Base-by-base conservation (phyloP, 116 monocot species). In the Zostera marina region DNA sequence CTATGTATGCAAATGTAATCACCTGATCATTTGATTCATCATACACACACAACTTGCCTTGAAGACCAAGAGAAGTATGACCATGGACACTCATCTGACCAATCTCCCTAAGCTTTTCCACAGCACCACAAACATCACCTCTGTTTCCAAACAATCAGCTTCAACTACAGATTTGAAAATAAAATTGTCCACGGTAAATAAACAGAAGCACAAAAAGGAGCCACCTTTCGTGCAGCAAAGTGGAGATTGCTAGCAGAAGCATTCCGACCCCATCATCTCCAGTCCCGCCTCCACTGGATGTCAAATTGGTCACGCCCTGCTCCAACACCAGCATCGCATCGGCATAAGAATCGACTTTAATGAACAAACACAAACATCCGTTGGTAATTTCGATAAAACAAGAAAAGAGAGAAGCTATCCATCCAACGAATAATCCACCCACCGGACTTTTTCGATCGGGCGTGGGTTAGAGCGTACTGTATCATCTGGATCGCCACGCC, bases 191-290 rank as follows among this genome's bases (percentile, higher is more conserved):
- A 47, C 16, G 47, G n/a, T 57, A 40, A 12, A 56, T 22, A 56
- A 9, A 54, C 25, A 43, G 42, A 46, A 12, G 1, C 8, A 0
- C 5, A 4, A 19, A 49, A 54, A 57, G 47, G 22, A 41, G 10
- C 11, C 9, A 85, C 90, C 96, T 85, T 74, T 89, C 83, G 59
- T 89, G 82, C 32, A 80, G 78, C 64, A 98, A 83, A 32, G 96
- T 83, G 41, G 96, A 77, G 76, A 98, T 89, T 12, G 96, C 85
- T n/a, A 89, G 80, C 55, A 70, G 48, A 19, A 98, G 48, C 80
- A 76, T 70, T 20, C 74, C 90, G 13, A 62, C 42, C 4, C 79
- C 73, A 32, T 85, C 77, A 17, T 65, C 73, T 12, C 49, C n/a
- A n/a, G n/a, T n/a, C n/a, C n/a, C 63, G 10, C 68, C 74, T 19